phyloP scores from a whole-genome alignment of 805 yeast genomes.

The Saccharomycopsis javanensis region DNA sequence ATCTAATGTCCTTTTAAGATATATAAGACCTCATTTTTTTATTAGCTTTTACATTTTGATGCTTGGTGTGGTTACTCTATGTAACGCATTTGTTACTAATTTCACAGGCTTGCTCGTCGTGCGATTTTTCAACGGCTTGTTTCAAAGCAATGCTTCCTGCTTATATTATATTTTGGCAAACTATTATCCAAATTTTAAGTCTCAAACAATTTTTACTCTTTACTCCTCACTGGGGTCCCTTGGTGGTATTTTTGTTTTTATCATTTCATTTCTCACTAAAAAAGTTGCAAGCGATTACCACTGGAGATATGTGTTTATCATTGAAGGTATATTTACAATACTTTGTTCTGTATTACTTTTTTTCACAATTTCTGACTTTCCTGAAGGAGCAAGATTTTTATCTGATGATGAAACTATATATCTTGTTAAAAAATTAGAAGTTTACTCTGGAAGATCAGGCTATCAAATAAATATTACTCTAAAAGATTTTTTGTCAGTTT shows the following conservation, averaged over 20 bases:
- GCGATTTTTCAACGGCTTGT: conserved; percentile 15
- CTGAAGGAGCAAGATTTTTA: conserved; percentile 23
- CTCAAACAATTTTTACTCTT: conserved; percentile 17
- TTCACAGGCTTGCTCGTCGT: conserved; percentile 14
- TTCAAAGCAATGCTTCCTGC: conserved; percentile 16
- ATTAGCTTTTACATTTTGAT: conserved; percentile 18
- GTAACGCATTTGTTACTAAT: conserved; percentile 14
- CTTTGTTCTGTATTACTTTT: conserved; percentile 31
- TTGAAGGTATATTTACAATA: conserved; percentile 39
- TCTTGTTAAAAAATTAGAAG: conserved; percentile 16
- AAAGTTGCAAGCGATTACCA: background rate
- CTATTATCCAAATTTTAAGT: conserved; percentile 13
- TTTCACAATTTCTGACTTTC: conserved; percentile 31
- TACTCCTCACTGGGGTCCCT: conserved; percentile 15
- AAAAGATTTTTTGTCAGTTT: conserved; percentile 8
- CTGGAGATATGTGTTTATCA: conserved; percentile 46
- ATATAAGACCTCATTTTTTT: conserved; percentile 17
- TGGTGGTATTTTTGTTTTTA: conserved; percentile 15
- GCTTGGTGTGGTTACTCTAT: conserved; percentile 15
- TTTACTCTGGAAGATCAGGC: conserved; percentile 15
- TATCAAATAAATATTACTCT: conserved; percentile 11
- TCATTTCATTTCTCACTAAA: conserved; percentile 3
- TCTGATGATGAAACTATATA: conserved; percentile 15
- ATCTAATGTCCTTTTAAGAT: conserved; percentile 14
- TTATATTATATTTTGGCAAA: conserved; percentile 18